Evolutionary conservation across 2,329 filamentous ascomycete genomes (phyloP).

Genomic region (Colletotrichum lentis): DNA sequence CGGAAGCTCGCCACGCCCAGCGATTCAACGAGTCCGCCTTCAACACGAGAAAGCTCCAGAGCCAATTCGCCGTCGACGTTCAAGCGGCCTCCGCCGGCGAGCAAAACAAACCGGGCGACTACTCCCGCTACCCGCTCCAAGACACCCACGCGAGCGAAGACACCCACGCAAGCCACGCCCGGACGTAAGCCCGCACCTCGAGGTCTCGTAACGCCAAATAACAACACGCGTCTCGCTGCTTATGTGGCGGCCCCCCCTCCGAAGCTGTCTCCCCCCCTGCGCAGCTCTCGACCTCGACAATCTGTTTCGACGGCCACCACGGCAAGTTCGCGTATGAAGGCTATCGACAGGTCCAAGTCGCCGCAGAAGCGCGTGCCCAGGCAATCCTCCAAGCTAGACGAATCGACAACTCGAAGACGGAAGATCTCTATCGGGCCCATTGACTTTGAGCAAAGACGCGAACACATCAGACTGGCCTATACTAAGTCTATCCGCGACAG

Average conservation of each 20-base stretch:
- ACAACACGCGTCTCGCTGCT: slow-evolving; percentile 71
- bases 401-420: slow-evolving; percentile 53
- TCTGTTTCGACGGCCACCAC: slow-evolving; percentile 79
- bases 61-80: slow-evolving; percentile 63
- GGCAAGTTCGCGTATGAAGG: slow-evolving; percentile 73
- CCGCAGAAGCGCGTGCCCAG: slow-evolving; percentile 48
- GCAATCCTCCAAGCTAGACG: slow-evolving; percentile 48
- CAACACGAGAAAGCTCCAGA: slow-evolving; percentile 53
- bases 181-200: slow-evolving; percentile 53
- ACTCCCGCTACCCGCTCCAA: slow-evolving; percentile 54
- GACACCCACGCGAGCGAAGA: slow-evolving; percentile 57
- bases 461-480: slow-evolving; percentile 85
- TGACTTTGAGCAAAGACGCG: slow-evolving; percentile 83
- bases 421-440: slow-evolving; percentile 75
- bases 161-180: slow-evolving; percentile 50
- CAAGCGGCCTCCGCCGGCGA: slow-evolving; percentile 54
- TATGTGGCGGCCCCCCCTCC: slow-evolving; percentile 76
- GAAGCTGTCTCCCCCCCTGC: slow-evolving; percentile 78
- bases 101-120: slow-evolving; percentile 50
- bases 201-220: slow-evolving; percentile 57
- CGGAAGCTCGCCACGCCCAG: slow-evolving; percentile 47
- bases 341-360: slow-evolving; percentile 64
- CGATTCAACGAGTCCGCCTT: slow-evolving; percentile 47
- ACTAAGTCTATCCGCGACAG: slow-evolving; percentile 82
- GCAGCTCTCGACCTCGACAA: slow-evolving; percentile 83